These are phyloP conservation scores for Russula vinacea DNA, from an alignment of 768 basidiomycete genomes.

Conservation along the genomic window DNA sequence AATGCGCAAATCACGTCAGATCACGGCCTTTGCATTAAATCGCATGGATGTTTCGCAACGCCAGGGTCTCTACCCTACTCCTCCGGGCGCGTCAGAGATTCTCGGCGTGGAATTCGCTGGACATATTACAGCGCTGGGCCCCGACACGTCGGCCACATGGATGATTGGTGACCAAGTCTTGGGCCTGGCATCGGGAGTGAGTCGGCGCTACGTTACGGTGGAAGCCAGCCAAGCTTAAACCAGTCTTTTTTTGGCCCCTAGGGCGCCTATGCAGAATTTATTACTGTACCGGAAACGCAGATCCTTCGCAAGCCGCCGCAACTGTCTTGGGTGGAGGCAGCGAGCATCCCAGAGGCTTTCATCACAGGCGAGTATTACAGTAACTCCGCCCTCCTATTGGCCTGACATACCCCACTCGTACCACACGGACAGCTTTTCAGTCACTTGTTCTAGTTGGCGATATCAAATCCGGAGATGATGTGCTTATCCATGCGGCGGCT, in stretches of 20 bases:
- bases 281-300: slow-evolving; percentile 53
- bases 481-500: slow-evolving; percentile 87
- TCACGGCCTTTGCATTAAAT: slow-evolving; percentile 85
- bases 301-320: slow-evolving; percentile 69
- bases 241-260: slow-evolving; percentile 33
- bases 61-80: slow-evolving; percentile 70
- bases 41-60: slow-evolving; percentile 80
- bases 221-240: not conserved
- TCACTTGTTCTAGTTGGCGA: slow-evolving; percentile 65
- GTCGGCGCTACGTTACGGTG: slow-evolving; percentile 32
- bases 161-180: slow-evolving; percentile 79
- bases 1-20: slow-evolving; percentile 39
- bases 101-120: slow-evolving; percentile 91
- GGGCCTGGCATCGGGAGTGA: slow-evolving; percentile 76
- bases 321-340: slow-evolving; percentile 81
- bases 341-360: slow-evolving; percentile 84
- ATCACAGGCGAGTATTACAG: slow-evolving; percentile 70
- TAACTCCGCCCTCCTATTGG: not conserved
- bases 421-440: slow-evolving; percentile 52
- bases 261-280: slow-evolving; percentile 92
- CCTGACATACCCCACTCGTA: not conserved
- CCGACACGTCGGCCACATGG: slow-evolving; percentile 37
- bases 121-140: slow-evolving; percentile 42
- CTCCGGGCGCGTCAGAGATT: slow-evolving; percentile 59
- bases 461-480: slow-evolving; percentile 65